Conservation (phyloP, 2,329 filamentous ascomycete genomes). For the Chrysoporthe austroafricana region DNA sequence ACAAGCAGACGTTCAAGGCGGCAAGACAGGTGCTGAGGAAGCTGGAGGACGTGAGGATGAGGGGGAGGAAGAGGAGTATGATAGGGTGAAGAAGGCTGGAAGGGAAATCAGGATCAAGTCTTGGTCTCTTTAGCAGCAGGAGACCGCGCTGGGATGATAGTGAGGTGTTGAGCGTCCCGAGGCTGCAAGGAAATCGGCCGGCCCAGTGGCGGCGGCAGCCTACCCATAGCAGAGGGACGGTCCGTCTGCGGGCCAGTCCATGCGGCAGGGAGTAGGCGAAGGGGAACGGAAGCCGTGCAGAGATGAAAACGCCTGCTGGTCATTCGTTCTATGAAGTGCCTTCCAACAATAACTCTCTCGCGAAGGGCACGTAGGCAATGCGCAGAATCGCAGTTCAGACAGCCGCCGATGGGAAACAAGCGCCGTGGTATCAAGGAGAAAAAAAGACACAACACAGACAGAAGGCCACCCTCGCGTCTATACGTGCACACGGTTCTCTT, state of each 20-base stretch:
- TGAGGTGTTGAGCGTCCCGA: too few species aligned
- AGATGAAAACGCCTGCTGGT: neutral
- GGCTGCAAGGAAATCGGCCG: too few species aligned
- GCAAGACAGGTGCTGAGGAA: conserved; percentile 75
- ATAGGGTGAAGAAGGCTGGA: conserved; percentile 64
- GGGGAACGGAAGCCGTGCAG: neutral
- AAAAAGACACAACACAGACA: neutral
- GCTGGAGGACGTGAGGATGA: conserved; percentile 89
- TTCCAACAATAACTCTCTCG: neutral
- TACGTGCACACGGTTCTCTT: neutral
- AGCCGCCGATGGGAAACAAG: neutral
- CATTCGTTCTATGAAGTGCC: neutral
- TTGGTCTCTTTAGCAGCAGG: too few species aligned
- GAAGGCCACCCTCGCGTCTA: neutral
- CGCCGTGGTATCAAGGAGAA: conserved; percentile 3
- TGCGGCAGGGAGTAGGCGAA: neutral
- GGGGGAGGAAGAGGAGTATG: conserved; percentile 97
- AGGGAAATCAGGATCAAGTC: too few species aligned
- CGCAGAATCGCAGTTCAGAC: neutral
- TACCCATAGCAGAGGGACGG: too few species aligned
- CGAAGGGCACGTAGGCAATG: neutral
- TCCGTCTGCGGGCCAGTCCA: too few species aligned
- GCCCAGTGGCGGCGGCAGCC: too few species aligned
- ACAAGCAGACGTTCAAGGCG: conserved; percentile 75
- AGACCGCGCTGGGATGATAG: too few species aligned